A percentile compares a stretch with the other conserved stretches of the same genome.
Evolutionary conservation across 2,329 filamentous ascomycete species (phyloP).

Genomic region (Hortaea werneckii): DNA sequence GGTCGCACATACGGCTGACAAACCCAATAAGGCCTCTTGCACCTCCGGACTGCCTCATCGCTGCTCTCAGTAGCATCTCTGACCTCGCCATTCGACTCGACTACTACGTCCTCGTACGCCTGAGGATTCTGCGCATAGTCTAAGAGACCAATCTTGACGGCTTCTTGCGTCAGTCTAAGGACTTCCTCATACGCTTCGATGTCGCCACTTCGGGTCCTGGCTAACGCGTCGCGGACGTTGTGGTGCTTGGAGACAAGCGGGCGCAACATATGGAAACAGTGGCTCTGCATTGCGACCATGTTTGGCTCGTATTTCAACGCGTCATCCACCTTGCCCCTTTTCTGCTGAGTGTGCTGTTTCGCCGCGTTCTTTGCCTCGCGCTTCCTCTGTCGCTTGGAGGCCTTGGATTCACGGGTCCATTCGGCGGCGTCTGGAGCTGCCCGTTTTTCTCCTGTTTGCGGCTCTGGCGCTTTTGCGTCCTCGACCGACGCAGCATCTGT

Average conservation of each 20-base stretch:
- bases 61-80: conserved; percentile 18
- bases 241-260: conserved; percentile 72
- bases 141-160: conserved; percentile 60
- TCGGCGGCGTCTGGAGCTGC: not conserved
- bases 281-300: conserved; percentile 72
- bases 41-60: conserved; percentile 57
- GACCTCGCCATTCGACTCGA: conserved; percentile 14
- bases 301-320: conserved; percentile 48
- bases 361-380: not conserved
- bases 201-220: conserved; percentile 56
- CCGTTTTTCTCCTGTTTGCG: not conserved
- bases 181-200: conserved; percentile 69
- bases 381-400: conserved; percentile 1
- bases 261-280: conserved; percentile 84
- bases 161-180: conserved; percentile 62
- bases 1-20: conserved; percentile 80
- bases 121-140: conserved; percentile 45
- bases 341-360: not conserved
- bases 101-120: conserved; percentile 28
- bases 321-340: conserved; percentile 28
- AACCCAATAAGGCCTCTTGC: conserved; percentile 79
- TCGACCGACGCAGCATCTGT: too few species aligned
- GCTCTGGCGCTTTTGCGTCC: too few species aligned
- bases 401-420: not conserved
- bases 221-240: conserved; percentile 76